Evolutionary conservation across 2,329 filamentous ascomycete genomes (phyloP).

Genomic region (Xylariaceae sp.): DNA sequence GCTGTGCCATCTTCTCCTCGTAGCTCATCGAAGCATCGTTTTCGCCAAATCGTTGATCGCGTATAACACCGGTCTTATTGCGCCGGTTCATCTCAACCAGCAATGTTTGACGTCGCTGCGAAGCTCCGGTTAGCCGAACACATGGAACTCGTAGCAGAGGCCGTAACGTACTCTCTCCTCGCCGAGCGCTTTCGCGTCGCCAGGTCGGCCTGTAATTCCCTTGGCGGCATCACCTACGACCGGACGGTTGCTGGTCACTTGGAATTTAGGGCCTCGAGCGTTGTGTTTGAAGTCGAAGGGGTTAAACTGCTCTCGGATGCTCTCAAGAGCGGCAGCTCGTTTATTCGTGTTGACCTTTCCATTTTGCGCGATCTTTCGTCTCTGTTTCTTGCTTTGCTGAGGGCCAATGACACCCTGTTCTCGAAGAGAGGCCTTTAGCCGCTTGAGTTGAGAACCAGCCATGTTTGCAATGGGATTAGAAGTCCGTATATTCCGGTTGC

Average conservation of each 20-base stretch:
- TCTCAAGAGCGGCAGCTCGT: slow-evolving; percentile 70
- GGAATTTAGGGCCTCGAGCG: slow-evolving; percentile 73
- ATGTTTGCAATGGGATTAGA: slow-evolving; percentile 44
- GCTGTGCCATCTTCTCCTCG: slow-evolving; percentile 85
- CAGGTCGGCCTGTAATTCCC: slow-evolving; percentile 66
- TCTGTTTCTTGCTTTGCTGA: slow-evolving; percentile 93
- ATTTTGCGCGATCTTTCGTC: slow-evolving; percentile 65
- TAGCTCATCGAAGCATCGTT: slow-evolving; percentile 89
- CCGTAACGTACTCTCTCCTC: slow-evolving; percentile 66
- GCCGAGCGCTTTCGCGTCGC: slow-evolving; percentile 75
- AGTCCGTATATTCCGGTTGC: neutral
- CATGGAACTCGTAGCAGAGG: neutral
- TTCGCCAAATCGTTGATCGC: slow-evolving; percentile 93
- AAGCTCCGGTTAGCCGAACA: slow-evolving; percentile 13
- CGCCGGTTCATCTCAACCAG: slow-evolving; percentile 84
- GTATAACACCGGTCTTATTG: slow-evolving; percentile 85
- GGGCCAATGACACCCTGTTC: slow-evolving; percentile 88
- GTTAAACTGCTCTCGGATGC: slow-evolving; percentile 94
- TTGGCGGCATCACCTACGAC: slow-evolving; percentile 47
- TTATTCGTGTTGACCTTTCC: slow-evolving; percentile 62
- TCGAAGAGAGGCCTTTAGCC: slow-evolving; percentile 82
- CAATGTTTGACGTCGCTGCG: slow-evolving; percentile 69
- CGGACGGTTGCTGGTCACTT: slow-evolving; percentile 65
- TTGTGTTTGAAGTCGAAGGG: slow-evolving; percentile 90
- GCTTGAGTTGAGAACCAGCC: slow-evolving; percentile 94